Base-by-base conservation (phyloP, 208 protist genomes). In the Leishmania aethiopica region DNA sequence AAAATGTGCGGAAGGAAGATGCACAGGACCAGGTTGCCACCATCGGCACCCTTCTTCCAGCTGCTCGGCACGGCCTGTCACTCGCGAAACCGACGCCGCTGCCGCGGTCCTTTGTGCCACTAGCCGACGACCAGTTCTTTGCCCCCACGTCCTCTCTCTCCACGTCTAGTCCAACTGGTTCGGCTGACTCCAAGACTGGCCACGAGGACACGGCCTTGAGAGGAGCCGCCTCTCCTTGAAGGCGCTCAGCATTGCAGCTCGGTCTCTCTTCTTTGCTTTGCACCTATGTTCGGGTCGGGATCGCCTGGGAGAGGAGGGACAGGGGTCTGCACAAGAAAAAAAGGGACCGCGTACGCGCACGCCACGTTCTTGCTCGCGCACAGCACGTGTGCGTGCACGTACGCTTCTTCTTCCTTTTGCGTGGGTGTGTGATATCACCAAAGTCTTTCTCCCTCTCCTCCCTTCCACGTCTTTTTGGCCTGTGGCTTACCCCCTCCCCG, bases 1-100 rank as follows among this genome's bases (percentile, higher is more conserved):
- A 11, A 8, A 70, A 81, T n/a, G 69, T 78, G 55, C 75, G 66
- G 66, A 72, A 47, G 32, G 51, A 80, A 2, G 59, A 64, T 40
- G 64, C 75, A 7, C 73, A 79, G 32, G 66, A 83, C 25, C 78
- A 80, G 37, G 55, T 25, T 35, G 55, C 32, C 35, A 13, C 66
- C 42, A 57, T 40, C 7, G 70, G 78, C 64, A 82, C 77, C 35
- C 53, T 79, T 3, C 22, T 82, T 25, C 77, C 60, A 3, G 2
- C 57, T 19, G 5, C 64, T 28, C 64, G 17, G 15, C 28, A n/a
- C 11, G 32, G 37, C 57, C 13, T 25, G 13, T n/a, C 28, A 19
- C 40, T 32, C 2, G 59, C 40, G 59, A 70, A 17, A 70, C 57
- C 57, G 40, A 32, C 25, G 42, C 59, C 75, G 25, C 75, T 1